Base-by-base conservation (phyloP, 257 asterid species). In the Marsdenia floribunda region DNA sequence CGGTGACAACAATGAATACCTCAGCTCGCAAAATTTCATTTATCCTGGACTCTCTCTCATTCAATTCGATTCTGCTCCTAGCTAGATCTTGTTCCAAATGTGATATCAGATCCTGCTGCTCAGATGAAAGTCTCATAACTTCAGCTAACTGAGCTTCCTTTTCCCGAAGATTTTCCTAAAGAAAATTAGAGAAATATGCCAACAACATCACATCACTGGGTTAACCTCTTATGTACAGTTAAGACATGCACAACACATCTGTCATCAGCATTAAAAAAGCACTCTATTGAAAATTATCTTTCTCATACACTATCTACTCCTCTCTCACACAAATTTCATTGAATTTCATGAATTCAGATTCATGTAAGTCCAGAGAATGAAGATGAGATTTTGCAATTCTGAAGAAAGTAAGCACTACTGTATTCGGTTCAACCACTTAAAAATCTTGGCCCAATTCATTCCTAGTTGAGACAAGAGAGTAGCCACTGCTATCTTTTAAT, bases 111-210 rank as follows among this genome's bases (percentile, higher is more conserved):
- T 86, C 91, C 84, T 92, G 90, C 84, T 84, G 84, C 83, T 88
- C 96, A 4, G 88, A 88, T 57, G 90, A 47, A 68, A 75, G 82
- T 73, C 86, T 89, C 82, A 75, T 86, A 52, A 81, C 37, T 22
- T 89, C 95, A 79, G 91, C 97, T 65, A 95, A 46, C 68, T 87
- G 87, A 61, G 84, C 59, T 76, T 90, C 97, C 80, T 87, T 95
- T 70, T 89, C 99, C 78, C 81, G 78, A 50, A 89, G 73, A 71
- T 46, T 85, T 60, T 38, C 78, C 86, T 82, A 70, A 26, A 10
- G 22, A 67, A 58, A 64, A 57, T n/a, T 22, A 75, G n/a, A 49
- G 0, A 16, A 38, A 63, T 14, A 70, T n/a, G 35, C 44, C 40
- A 54, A 72, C 35, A 60, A n/a, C 29, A 42, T 65, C 15, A 65